A percentile compares a stretch with the other conserved stretches of the same genome.
Evolutionary conservation across 225 moss, liverwort and hornwort genomes (phyloP).

Genomic region (Pseudoscleropodium purum): DNA sequence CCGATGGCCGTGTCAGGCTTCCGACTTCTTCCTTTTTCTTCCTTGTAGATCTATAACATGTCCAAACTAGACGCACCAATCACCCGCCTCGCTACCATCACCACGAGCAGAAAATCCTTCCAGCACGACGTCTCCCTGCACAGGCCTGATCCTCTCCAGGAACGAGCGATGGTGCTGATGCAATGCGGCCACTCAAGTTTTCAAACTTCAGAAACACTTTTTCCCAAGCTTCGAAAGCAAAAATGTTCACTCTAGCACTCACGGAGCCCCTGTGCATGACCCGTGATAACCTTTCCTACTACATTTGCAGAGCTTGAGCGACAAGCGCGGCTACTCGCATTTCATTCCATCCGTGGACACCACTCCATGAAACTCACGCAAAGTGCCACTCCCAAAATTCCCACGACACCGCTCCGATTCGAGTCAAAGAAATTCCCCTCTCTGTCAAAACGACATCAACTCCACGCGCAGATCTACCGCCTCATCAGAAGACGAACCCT

Average conservation of each 20-base stretch:
- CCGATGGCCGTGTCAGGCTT: not conserved
- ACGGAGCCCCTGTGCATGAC: constrained; percentile 24
- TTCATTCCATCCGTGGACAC: constrained; percentile 26
- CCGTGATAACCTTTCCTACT: constrained; percentile 7
- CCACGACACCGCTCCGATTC: not conserved
- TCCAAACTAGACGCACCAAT: not conserved
- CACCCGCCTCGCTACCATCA: not conserved
- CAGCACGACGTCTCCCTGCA: too few species aligned
- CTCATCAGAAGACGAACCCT: not conserved
- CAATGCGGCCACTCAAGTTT: constrained; percentile 2
- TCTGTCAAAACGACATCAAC: not conserved
- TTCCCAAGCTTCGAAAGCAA: not conserved
- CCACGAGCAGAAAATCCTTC: not conserved
- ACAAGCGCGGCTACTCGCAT: not conserved
- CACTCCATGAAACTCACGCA: constrained; percentile 5
- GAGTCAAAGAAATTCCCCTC: constrained; percentile 6
- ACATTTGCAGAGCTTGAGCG: constrained; percentile 38
- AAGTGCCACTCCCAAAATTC: not conserved
- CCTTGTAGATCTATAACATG: not conserved
- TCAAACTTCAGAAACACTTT: not conserved
- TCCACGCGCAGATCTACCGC: not conserved
- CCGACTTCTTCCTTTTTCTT: not conserved
- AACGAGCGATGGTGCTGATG: not conserved
- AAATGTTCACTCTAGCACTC: not conserved
- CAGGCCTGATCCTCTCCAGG: not conserved